Base-by-base conservation (phyloP, 805 yeast species). In the Myxozyma nipponensis region DNA sequence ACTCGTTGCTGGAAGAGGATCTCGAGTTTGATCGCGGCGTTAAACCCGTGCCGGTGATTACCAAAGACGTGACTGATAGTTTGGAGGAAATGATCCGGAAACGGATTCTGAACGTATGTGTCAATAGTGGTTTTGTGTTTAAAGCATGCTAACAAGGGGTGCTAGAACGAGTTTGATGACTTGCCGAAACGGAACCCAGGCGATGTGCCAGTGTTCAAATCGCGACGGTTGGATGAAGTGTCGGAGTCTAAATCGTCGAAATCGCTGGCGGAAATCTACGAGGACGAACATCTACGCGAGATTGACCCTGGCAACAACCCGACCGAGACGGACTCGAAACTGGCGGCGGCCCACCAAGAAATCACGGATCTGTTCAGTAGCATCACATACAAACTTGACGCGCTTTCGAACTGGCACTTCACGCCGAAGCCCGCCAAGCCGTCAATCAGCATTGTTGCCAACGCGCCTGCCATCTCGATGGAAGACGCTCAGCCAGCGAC, bases 401-500 rank as follows among this genome's bases (percentile, higher is more conserved):
- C 96, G 3, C 74, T 91, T 49, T 81, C 95, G 44, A 89, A 97
- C n/a, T 95, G 96, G 57, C 95, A 89, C 66, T 93, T 84, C 72
- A 78, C 89, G 54, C 98, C 98, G 45, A 86, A 84, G 68, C 95
- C 96, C 17, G 81, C 86, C 35, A 83, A 86, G 66, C 84, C 86
- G 61, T 71, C 83, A 21, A 71, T 91, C 55, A 89, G 86, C 50
- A 82, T 93, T 63, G 87, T 84, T 65, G 87, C 89, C 35, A 84
- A 90, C 49, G 76, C 86, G 0, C 83, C 95, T 3, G 77, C 95
- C 1, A 83, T 93, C 44, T 64, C 83, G 1, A 86, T 91, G 95
- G 98, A 91, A 70, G 98, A 93, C 64, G 93, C 96, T 1, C 97
- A 89, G 70, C 98, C 98, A 44, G 74, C 87, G 50, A 82, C 89